Evolutionary conservation across 1,284 basidiomycete species (phyloP).

Genomic region (Malassezia brasiliensis): DNA sequence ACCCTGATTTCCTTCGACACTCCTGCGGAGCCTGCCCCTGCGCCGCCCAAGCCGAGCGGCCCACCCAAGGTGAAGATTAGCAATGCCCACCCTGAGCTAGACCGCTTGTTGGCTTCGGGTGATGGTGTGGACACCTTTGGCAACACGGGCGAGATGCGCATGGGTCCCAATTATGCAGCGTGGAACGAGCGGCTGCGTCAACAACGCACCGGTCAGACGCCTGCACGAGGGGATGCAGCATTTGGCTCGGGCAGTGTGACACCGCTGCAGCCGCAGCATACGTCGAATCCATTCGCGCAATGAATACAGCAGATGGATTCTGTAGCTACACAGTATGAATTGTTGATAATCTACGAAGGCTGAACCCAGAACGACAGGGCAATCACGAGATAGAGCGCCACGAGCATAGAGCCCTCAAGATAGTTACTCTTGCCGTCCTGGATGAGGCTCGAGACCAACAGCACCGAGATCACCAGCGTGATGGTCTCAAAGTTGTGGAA

Average conservation of each 20-base stretch:
- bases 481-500: conserved; percentile 46
- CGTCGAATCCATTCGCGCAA: conserved; percentile 12
- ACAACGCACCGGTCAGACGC: conserved; percentile 23
- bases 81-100: conserved; percentile 32
- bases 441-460: conserved; percentile 45
- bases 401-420: conserved; percentile 50
- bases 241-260: neutral
- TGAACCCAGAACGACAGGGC: conserved; percentile 42
- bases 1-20: conserved; percentile 18
- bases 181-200: conserved; percentile 24
- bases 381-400: conserved; percentile 34
- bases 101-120: conserved; percentile 40
- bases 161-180: conserved; percentile 29
- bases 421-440: conserved; percentile 47
- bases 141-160: conserved; percentile 44
- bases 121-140: conserved; percentile 47
- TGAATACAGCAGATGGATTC: neutral
- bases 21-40: neutral
- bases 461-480: conserved; percentile 41
- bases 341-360: conserved; percentile 6
- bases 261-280: neutral
- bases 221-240: neutral
- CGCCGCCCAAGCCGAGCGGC: neutral
- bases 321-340: neutral
- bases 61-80: conserved; percentile 22